Evolutionary conservation across 495 filamentous ascomycete species (phyloP).

Genomic region (Articulospora tetracladia): DNA sequence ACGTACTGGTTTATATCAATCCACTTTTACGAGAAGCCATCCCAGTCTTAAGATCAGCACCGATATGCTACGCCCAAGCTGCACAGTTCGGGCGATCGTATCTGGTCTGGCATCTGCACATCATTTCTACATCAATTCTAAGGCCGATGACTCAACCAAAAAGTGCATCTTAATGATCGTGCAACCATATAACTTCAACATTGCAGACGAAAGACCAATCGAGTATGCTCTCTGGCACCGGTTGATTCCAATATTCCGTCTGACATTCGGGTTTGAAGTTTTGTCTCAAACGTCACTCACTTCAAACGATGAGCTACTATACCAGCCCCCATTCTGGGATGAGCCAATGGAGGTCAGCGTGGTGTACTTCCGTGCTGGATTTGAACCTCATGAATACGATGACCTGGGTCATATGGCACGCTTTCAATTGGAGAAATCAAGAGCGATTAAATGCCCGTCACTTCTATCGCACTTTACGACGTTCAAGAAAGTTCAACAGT

Average conservation of each 20-base stretch:
- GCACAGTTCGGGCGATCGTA: conserved; percentile 62
- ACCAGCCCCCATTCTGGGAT: conserved; percentile 63
- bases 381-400: conserved; percentile 61
- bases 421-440: conserved; percentile 76
- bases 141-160: neutral
- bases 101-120: conserved; percentile 71
- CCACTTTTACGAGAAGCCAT: neutral
- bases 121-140: conserved; percentile 51
- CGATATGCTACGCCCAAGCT: conserved; percentile 41
- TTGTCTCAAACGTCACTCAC: conserved; percentile 61
- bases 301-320: conserved; percentile 67
- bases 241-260: conserved; percentile 67
- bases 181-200: conserved; percentile 79
- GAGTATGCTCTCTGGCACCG: conserved; percentile 62
- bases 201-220: conserved; percentile 82
- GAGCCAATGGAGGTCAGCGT: conserved; percentile 71
- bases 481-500: conserved; percentile 95
- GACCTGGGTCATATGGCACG: conserved; percentile 45
- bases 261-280: conserved; percentile 61
- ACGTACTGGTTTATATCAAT: conserved; percentile 3
- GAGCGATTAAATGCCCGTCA: conserved; percentile 87
- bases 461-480: conserved; percentile 87
- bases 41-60: conserved; percentile 20
- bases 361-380: conserved; percentile 82
- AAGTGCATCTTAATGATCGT: conserved; percentile 79